phyloP scores from a whole-genome alignment of 2,329 filamentous ascomycete species.

The Chaetomium sp. region DNA sequence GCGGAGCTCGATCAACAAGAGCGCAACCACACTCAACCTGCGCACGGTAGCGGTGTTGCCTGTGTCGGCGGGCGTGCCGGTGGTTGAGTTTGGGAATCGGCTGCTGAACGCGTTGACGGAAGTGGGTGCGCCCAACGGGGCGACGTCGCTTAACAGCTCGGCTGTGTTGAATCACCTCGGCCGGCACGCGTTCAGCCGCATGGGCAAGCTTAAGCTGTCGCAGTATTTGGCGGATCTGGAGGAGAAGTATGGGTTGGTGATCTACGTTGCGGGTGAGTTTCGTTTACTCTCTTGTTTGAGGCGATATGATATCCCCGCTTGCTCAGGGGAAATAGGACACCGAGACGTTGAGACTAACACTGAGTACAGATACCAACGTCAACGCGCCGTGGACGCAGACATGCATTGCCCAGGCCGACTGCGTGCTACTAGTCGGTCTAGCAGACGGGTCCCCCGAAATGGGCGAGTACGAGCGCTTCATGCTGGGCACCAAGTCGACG shows the following conservation, averaged over 20 bases:
- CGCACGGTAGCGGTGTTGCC: slow-evolving; percentile 89
- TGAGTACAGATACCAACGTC: slow-evolving; percentile 74
- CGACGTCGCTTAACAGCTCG: slow-evolving; percentile 86
- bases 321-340: too few species aligned
- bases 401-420: slow-evolving; percentile 94
- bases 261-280: slow-evolving; percentile 76
- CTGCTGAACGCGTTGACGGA: slow-evolving; percentile 83
- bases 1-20: slow-evolving; percentile 53
- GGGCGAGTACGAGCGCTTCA: slow-evolving; percentile 92
- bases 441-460: slow-evolving; percentile 86
- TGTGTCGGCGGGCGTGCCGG: slow-evolving; percentile 83
- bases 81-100: slow-evolving; percentile 88
- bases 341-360: too few species aligned
- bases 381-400: slow-evolving; percentile 98
- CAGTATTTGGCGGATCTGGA: slow-evolving; percentile 96
- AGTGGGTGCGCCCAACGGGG: slow-evolving; percentile 81
- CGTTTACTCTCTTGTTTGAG: background rate
- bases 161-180: slow-evolving; percentile 92
- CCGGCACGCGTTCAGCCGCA: slow-evolving; percentile 91
- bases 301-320: too few species aligned
- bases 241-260: slow-evolving; percentile 90
- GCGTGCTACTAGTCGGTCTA: slow-evolving; percentile 84
- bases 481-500: slow-evolving; percentile 95
- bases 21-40: slow-evolving; percentile 83
- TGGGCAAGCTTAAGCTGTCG: slow-evolving; percentile 92